Evolutionary conservation across 163 green algal species (phyloP).

Genomic region (Smithsoniella earleae): DNA sequence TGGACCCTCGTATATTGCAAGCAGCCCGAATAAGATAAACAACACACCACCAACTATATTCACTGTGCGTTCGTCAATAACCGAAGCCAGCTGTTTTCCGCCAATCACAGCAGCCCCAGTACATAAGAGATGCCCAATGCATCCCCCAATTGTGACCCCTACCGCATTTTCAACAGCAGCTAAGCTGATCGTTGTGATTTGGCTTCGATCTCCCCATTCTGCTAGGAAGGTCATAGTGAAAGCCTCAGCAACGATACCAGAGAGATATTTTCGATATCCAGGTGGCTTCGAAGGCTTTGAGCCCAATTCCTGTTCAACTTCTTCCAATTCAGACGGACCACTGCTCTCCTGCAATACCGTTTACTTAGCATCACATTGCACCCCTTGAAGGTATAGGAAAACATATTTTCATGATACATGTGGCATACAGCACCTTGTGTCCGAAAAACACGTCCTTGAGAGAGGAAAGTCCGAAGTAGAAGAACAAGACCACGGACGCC

Average conservation of each 20-base stretch:
- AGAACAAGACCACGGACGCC: constrained; percentile 16
- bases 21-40: constrained; percentile 54
- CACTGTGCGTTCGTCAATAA: constrained; percentile 60
- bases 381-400: too few relatives aligned
- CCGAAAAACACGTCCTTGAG: constrained; percentile 26
- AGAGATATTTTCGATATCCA: constrained; percentile 30
- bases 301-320: constrained; percentile 40
- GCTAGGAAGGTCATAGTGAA: constrained; percentile 68
- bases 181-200: constrained; percentile 68
- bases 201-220: constrained; percentile 65
- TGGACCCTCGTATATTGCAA: constrained; percentile 15
- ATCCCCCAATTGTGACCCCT: constrained; percentile 56
- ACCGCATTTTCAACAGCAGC: constrained; percentile 45
- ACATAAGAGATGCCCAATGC: constrained; percentile 58
- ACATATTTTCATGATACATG: too few relatives aligned
- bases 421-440: constrained; percentile 35
- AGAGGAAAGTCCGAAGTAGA: constrained; percentile 21
- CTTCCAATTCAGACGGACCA: constrained; percentile 53
- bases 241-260: constrained; percentile 44
- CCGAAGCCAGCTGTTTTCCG: constrained; percentile 53
- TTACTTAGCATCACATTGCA: too few relatives aligned
- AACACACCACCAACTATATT: constrained; percentile 48
- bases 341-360: constrained; percentile 40
- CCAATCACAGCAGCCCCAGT: constrained; percentile 60
- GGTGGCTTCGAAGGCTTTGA: background rate